phyloP scores from a whole-genome alignment of 768 basidiomycete genomes.

The Trametes gibbosa region DNA sequence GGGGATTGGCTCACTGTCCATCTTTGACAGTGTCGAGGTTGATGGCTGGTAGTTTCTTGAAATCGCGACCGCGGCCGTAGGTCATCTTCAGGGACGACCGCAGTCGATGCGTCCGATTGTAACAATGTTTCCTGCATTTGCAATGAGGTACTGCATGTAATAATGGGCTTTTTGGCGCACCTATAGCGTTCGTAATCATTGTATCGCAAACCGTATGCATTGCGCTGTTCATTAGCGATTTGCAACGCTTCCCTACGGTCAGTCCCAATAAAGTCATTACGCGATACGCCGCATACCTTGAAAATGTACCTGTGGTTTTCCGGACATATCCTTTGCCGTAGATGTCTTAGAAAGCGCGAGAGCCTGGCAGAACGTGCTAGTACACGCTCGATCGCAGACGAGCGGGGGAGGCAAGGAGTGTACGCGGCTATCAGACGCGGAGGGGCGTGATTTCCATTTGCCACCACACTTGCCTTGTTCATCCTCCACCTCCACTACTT shows the following conservation, averaged over 20 bases:
- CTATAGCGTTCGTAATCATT: constrained; percentile 86
- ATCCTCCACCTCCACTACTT: not conserved
- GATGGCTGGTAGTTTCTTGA: constrained; percentile 76
- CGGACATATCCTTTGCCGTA: constrained; percentile 13
- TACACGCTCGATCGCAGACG: constrained; percentile 9
- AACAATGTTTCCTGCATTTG: constrained; percentile 76
- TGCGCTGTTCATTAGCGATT: constrained; percentile 85
- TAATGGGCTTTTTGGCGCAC: constrained; percentile 35
- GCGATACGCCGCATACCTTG: constrained; percentile 35
- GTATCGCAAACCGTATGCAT: constrained; percentile 86
- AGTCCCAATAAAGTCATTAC: not conserved
- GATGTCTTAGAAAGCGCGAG: constrained; percentile 13
- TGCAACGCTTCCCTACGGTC: constrained; percentile 58
- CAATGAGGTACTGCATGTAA: not conserved
- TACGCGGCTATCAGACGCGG: constrained; percentile 14
- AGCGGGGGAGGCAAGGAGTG: constrained; percentile 10
- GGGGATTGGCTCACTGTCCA: constrained; percentile 67
- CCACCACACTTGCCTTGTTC: not conserved
- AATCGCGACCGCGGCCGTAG: constrained; percentile 86
- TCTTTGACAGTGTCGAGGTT: constrained; percentile 71
- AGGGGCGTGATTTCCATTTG: not conserved
- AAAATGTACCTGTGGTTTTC: constrained; percentile 33
- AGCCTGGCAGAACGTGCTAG: constrained; percentile 12
- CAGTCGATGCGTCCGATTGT: constrained; percentile 85
- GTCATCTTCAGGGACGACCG: constrained; percentile 82